Conservation (phyloP, 805 yeast species). For the Starmerella etchellsii region DNA sequence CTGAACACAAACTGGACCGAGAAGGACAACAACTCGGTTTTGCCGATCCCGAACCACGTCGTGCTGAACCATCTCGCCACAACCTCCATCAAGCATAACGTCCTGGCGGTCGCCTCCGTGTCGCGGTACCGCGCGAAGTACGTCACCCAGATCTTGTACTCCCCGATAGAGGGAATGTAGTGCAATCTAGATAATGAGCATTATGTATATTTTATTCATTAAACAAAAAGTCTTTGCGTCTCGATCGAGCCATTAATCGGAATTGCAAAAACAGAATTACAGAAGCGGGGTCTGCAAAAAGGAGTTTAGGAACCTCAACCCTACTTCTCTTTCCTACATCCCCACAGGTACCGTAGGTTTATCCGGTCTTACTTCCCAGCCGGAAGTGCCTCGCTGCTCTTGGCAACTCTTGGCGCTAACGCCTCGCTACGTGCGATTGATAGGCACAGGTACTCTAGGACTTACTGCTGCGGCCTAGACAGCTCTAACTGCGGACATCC, state of each 20-base stretch:
- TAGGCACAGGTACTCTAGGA: no score
- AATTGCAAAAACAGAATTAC: not conserved
- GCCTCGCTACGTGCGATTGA: no score
- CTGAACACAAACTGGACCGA: constrained; percentile 57
- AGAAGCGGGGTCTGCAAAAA: not conserved
- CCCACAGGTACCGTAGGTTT: no score
- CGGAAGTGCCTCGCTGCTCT: no score
- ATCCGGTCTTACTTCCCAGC: no score
- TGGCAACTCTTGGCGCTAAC: no score
- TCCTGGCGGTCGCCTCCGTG: constrained; percentile 83
- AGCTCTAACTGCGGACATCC: no score
- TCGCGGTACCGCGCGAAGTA: constrained; percentile 85
- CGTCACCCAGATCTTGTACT: constrained; percentile 82
- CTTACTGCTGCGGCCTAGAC: no score
- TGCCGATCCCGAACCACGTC: constrained; percentile 90
- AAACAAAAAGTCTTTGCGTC: not conserved
- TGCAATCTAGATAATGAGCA: no score
- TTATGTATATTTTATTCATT: no score
- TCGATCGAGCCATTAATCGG: not conserved
- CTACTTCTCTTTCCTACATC: no score
- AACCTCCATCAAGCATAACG: constrained; percentile 84
- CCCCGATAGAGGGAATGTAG: constrained; percentile 47
- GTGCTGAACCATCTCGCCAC: constrained; percentile 92
- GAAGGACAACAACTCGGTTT: constrained; percentile 78
- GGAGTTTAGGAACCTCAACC: no score